Conservation (phyloP, 495 filamentous ascomycete species). For the Xylaria bambusicola region DNA sequence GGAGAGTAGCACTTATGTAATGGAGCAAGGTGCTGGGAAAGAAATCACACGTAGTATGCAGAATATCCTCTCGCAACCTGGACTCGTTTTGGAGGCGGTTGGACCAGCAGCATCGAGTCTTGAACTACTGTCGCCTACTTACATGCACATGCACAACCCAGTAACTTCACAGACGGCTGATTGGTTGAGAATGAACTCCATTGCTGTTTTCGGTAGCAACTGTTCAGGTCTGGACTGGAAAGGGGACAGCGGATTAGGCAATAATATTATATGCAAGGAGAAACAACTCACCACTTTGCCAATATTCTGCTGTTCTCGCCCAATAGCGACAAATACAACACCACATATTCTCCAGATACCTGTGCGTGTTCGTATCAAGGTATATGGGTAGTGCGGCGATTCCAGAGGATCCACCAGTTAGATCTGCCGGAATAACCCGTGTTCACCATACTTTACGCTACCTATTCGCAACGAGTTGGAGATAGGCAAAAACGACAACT, state of each 20-base stretch:
- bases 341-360: too few species aligned
- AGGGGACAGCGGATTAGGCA: neutral
- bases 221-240: neutral
- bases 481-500: too few species aligned
- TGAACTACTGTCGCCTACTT: too few species aligned
- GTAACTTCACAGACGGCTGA: slow-evolving; percentile 4
- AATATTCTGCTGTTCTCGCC: neutral
- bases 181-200: slow-evolving; percentile 1
- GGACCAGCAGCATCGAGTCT: neutral
- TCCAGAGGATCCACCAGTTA: too few species aligned
- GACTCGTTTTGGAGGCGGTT: neutral
- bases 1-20: neutral
- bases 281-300: neutral
- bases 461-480: too few species aligned
- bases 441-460: too few species aligned
- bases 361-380: too few species aligned
- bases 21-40: neutral
- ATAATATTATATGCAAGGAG: neutral
- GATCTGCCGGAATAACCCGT: too few species aligned
- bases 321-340: too few species aligned
- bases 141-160: too few species aligned
- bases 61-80: slow-evolving; percentile 4
- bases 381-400: too few species aligned
- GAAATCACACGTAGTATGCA: slow-evolving; percentile 16
- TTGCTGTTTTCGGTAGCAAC: slow-evolving; percentile 10